A percentile compares a stretch with the other conserved stretches of the same genome.
phyloP scores from a whole-genome alignment of 192 early-diverging fungal species.

The Entrophospora sp. region DNA sequence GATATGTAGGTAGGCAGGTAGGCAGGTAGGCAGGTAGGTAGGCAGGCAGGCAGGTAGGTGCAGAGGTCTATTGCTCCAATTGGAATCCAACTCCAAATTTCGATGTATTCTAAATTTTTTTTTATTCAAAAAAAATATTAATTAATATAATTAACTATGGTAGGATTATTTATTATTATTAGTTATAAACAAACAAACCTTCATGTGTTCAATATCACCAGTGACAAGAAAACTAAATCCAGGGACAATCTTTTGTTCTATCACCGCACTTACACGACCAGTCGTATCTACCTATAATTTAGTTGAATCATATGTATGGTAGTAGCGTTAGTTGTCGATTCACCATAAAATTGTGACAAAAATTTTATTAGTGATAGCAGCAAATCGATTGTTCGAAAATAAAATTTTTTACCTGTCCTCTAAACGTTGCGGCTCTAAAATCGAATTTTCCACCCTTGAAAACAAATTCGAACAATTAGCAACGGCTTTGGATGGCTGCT shows the following conservation, averaged over 20 bases:
- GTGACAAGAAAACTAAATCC: conserved; percentile 83
- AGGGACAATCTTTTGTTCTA: conserved; percentile 94
- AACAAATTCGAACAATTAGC: conserved; percentile 19
- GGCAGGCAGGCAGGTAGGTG: no score
- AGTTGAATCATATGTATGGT: no score
- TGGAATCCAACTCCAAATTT: conserved; percentile 15
- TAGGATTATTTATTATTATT: neutral
- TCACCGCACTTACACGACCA: conserved; percentile 76
- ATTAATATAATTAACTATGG: no score
- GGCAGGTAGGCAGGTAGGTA: no score
- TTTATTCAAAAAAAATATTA: neutral
- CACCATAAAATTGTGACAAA: neutral
- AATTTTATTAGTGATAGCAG: neutral
- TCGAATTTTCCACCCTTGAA: conserved; percentile 87
- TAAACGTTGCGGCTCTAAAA: conserved; percentile 82
- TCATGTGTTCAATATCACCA: conserved; percentile 95
- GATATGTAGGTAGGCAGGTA: no score
- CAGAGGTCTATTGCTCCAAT: conserved; percentile 19
- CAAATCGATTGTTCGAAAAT: no score
- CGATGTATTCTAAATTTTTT: neutral
- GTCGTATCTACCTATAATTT: conserved; percentile 59
- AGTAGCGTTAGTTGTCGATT: no score
- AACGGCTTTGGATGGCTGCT: conserved; percentile 12
- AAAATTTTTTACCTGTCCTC: conserved; percentile 53
- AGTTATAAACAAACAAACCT: conserved; percentile 37